phyloP scores from a whole-genome alignment of 2,329 filamentous ascomycete genomes.

The Aspergillus sp. region DNA sequence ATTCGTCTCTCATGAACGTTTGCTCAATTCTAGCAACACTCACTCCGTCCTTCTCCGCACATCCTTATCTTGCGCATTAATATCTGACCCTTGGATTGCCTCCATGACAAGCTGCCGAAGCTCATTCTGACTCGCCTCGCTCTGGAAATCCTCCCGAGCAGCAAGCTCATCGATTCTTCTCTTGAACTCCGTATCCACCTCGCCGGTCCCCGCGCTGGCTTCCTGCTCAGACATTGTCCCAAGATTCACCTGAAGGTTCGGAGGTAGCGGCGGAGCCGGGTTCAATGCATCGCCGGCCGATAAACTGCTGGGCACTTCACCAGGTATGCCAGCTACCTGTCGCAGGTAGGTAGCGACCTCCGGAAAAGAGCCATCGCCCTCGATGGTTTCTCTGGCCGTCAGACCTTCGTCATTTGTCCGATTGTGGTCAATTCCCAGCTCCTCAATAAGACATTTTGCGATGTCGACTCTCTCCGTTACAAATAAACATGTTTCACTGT shows the following conservation, averaged over 20 bases:
- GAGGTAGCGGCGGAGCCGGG: conserved; percentile 65
- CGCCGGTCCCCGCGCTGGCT: conserved; percentile 57
- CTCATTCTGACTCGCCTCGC: conserved; percentile 74
- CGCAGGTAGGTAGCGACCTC: conserved; percentile 71
- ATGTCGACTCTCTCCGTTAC: conserved; percentile 80
- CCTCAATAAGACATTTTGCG: conserved; percentile 77
- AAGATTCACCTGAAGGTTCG: conserved; percentile 74
- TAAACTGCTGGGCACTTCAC: conserved; percentile 22
- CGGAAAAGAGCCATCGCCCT: conserved; percentile 74
- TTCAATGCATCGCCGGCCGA: conserved; percentile 36
- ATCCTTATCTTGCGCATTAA: conserved; percentile 61
- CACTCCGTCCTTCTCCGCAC: conserved; percentile 63
- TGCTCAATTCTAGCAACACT: conserved; percentile 15
- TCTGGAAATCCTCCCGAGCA: conserved; percentile 77
- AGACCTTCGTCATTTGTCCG: conserved; percentile 71
- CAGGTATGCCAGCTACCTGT: conserved; percentile 32
- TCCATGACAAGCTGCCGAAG: conserved; percentile 78
- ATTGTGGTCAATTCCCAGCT: conserved; percentile 68
- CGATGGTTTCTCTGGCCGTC: conserved; percentile 79
- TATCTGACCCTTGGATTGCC: conserved; percentile 67
- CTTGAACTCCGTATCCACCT: conserved; percentile 78
- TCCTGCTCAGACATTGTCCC: conserved; percentile 66
- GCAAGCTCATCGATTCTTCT: conserved; percentile 87
- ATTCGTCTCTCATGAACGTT: conserved; percentile 4
- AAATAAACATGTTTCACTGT: conserved; percentile 91